Base-by-base conservation (phyloP, 371 early-diverging fungal genomes). In the Coemansia sp. region DNA sequence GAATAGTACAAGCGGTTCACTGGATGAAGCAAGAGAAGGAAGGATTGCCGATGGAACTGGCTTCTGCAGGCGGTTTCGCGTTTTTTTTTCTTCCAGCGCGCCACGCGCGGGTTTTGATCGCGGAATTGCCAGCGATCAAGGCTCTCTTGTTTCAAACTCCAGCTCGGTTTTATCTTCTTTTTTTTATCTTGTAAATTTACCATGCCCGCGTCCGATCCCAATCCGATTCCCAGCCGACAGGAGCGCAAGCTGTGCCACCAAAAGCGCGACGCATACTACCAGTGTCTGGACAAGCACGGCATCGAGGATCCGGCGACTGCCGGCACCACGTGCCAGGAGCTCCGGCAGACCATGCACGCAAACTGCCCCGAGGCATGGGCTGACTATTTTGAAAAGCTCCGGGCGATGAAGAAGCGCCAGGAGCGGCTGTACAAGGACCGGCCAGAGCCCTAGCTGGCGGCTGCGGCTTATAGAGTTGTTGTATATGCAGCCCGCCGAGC, bases 181-280 rank as follows among this genome's bases (percentile, higher is more conserved):
- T 31, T 30, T 26, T n/a, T 33, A 20, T 16, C 20, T 14, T 1
- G 30, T 14, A 41, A 42, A 30, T 5, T 1, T 8, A 10, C 1
- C 7, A 33, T 14, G 40, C 4, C 16, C 20, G 30, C 11, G 1
- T 43, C 16, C 12, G 52, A 43, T 5, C 33, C 58, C n/a, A 57
- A 64, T 16, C 65, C 74, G 11, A 47, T 74, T 5, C 85, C 84
- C 9, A 79, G 77, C 12, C 79, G 86, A 14, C 59, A 68, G 65
- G 78, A 86, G 68, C 83, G 86, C 47, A 82, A 85, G 39, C 59
- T 61, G 12, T 86, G 86, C 65, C 84, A 84, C 78, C 78, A 78
- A 33, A 48, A 77, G 48, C 84, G 86, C 20, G 86, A 86, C 58
- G 72, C 75, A 49, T 85, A 82, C 62, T 83, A 82, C 55, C 70